Conservation (phyloP, 1,139 yeast genomes). For the Kodamaea suecica region DNA sequence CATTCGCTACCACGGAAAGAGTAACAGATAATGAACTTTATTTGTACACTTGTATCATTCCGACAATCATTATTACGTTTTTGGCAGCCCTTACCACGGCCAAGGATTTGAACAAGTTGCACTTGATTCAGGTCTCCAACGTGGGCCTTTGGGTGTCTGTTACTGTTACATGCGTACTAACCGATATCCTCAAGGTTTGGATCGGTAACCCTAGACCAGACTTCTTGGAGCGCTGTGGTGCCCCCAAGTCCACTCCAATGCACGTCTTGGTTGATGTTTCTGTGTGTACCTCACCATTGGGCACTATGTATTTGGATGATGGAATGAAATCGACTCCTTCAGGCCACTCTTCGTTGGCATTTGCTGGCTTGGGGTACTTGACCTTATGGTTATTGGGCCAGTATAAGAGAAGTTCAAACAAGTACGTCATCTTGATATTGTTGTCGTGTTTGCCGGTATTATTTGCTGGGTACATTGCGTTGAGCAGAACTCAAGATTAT, state of each 20-base stretch:
- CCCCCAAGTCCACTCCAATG: conserved; percentile 14
- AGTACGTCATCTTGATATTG: conserved; percentile 8
- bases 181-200: conserved; percentile 25
- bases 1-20: conserved; percentile 20
- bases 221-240: conserved; percentile 24
- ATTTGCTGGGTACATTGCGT: conserved; percentile 45
- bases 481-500: conserved; percentile 42
- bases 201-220: conserved; percentile 28
- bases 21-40: conserved; percentile 21
- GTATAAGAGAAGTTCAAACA: conserved; percentile 7
- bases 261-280: conserved; percentile 17
- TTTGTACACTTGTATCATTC: conserved; percentile 14
- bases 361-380: conserved; percentile 62
- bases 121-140: conserved; percentile 19
- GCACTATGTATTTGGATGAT: conserved; percentile 54
- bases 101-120: conserved; percentile 14
- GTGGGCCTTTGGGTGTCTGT: conserved; percentile 17
- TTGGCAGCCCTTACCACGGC: conserved; percentile 11
- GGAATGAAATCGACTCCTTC: conserved; percentile 82
- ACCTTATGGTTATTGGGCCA: conserved; percentile 31
- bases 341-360: conserved; percentile 73
- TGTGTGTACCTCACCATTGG: conserved; percentile 41
- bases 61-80: conserved; percentile 14
- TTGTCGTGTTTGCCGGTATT: conserved; percentile 25
- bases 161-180: conserved; percentile 33